Evolutionary conservation across 345 rosid species (phyloP).

Genomic region (Cardamine chenopodiifolia): DNA sequence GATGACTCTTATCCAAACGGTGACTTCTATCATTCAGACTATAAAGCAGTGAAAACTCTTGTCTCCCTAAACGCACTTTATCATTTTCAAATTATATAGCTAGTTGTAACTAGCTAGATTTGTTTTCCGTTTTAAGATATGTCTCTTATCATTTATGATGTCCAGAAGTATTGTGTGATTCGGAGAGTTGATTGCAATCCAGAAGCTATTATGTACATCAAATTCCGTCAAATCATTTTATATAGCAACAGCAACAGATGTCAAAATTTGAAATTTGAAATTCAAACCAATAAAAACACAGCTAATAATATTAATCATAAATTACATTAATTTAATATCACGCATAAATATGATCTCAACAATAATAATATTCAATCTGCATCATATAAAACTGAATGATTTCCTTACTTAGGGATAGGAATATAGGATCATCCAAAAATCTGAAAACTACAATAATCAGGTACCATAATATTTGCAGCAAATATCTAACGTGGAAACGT

Average conservation of each 20-base stretch:
- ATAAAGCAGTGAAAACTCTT: background rate
- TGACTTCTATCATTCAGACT: background rate
- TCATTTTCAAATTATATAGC: background rate
- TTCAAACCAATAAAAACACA: too few relatives aligned
- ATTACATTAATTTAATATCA: too few relatives aligned
- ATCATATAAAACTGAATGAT: background rate
- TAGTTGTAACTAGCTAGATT: background rate
- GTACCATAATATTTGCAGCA: too few relatives aligned
- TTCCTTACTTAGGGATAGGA: background rate
- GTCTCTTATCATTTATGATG: background rate
- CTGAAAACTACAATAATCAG: background rate
- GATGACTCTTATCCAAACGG: constrained; percentile 25
- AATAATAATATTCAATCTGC: background rate
- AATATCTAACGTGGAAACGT: background rate
- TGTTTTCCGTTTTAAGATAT: background rate
- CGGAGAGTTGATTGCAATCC: background rate
- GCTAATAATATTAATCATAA: too few relatives aligned
- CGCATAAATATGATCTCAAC: too few relatives aligned
- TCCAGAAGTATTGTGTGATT: background rate
- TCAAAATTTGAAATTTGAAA: too few relatives aligned
- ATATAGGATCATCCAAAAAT: background rate
- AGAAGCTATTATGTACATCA: too few relatives aligned
- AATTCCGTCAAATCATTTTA: too few relatives aligned
- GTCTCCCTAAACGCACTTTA: background rate
- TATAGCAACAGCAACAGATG: too few relatives aligned